These are phyloP conservation scores for Taxawa tesnikishii DNA, from an alignment of 2,329 filamentous ascomycete genomes.

Conservation along the genomic window DNA sequence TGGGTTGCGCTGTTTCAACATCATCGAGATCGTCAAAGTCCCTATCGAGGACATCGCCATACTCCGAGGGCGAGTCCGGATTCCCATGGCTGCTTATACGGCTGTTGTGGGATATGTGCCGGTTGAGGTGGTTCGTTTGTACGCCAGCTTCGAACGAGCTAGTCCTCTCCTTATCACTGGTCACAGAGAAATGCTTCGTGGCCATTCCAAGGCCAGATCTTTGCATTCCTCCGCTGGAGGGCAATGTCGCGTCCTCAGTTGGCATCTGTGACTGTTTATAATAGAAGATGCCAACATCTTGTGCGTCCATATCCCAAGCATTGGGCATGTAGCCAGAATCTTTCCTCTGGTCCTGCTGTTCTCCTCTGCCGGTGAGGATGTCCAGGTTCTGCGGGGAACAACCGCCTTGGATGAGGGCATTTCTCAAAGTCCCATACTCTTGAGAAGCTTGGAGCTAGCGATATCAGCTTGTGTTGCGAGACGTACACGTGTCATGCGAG, in stretches of 20 bases:
- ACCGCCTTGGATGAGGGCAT: conserved; percentile 38
- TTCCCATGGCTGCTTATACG: neutral
- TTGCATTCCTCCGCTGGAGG: no score
- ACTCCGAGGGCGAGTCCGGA: neutral
- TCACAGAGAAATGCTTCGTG: neutral
- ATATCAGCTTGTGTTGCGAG: neutral
- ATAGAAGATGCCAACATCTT: no score
- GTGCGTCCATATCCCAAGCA: conserved; percentile 13
- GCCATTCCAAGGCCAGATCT: no score
- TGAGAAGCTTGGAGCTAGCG: conserved; percentile 26
- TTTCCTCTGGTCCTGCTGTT: conserved; percentile 7
- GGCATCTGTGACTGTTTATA: no score
- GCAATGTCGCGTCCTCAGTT: no score
- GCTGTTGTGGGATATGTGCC: neutral
- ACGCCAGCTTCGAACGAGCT: neutral
- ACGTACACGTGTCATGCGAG: neutral
- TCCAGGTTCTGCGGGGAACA: conserved; percentile 37
- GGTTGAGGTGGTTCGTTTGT: neutral
- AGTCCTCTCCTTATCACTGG: neutral
- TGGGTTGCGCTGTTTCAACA: neutral
- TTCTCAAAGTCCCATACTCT: conserved; percentile 41
- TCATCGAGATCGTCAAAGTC: neutral
- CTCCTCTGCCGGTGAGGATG: conserved; percentile 27
- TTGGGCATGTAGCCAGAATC: conserved; percentile 9
- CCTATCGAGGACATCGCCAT: neutral